Percentiles rank a stretch among this genome's conserved stretches.
phyloP scores from a whole-genome alignment of 1,284 basidiomycete genomes.

The Volvariella surrecta region DNA sequence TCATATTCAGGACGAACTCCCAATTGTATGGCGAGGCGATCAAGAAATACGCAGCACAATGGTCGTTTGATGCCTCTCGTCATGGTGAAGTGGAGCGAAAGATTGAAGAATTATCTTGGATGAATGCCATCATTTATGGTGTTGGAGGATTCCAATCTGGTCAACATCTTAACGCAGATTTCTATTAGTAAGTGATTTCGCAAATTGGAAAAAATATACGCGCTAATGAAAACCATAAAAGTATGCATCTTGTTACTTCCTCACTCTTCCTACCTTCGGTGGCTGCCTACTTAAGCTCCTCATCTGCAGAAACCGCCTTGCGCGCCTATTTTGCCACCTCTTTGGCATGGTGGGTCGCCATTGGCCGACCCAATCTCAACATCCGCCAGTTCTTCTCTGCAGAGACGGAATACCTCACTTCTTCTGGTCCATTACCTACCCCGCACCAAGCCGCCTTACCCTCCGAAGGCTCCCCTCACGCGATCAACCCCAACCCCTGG shows the following conservation, averaged over 20 bases:
- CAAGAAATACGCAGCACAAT: constrained; percentile 32
- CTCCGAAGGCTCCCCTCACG: constrained; percentile 13
- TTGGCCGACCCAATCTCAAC: constrained; percentile 26
- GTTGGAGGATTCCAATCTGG: constrained; percentile 24
- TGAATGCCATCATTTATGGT: constrained; percentile 29
- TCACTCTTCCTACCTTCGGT: constrained; percentile 31
- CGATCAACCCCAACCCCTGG: constrained; percentile 45
- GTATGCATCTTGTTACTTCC: constrained; percentile 40
- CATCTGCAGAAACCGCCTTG: constrained; percentile 24
- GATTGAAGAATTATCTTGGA: constrained; percentile 34
- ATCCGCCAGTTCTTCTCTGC: constrained; percentile 28
- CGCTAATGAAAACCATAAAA: constrained; percentile 11
- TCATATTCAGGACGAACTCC: constrained; percentile 15
- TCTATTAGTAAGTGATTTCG: constrained; percentile 27
- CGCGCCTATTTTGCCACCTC: constrained; percentile 26
- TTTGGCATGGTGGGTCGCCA: constrained; percentile 27
- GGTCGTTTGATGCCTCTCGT: constrained; percentile 25
- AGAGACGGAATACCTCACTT: constrained; percentile 20
- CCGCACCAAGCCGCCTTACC: constrained; percentile 13
- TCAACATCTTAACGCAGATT: constrained; percentile 27
- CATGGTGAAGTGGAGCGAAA: constrained; percentile 29
- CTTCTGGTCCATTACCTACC: constrained; percentile 17
- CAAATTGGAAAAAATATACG: background rate
- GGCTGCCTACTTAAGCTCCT: constrained; percentile 20
- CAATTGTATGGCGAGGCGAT: constrained; percentile 26